These are phyloP conservation scores for Clausena lansium DNA, from an alignment of 345 rosid genomes.

Conservation along the genomic window DNA sequence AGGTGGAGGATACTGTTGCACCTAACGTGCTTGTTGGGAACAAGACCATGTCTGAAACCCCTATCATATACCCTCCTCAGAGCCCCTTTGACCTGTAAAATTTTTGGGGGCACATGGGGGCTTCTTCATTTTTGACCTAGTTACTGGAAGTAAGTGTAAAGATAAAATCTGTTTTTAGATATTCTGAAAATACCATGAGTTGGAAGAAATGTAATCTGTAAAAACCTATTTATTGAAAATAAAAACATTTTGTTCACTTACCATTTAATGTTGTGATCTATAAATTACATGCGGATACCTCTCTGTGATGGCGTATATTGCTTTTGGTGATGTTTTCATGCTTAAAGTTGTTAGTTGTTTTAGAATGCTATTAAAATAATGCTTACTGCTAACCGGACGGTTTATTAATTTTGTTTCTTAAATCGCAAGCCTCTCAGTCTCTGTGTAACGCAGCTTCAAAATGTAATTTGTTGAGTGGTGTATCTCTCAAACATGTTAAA, in stretches of 20 bases:
- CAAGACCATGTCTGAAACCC: constrained; percentile 50
- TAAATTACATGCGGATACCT: not conserved
- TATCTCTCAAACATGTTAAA: not conserved
- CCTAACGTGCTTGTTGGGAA: constrained; percentile 51
- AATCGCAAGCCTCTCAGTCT: too few species aligned
- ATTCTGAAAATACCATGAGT: not conserved
- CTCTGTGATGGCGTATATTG: not conserved
- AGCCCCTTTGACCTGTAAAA: constrained; percentile 61
- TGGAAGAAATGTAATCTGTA: constrained; percentile 10
- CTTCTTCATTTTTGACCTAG: not conserved
- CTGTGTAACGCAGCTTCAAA: too few species aligned
- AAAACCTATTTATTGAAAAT: not conserved
- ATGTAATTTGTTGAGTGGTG: too few species aligned
- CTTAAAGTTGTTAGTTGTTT: not conserved
- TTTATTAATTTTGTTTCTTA: too few species aligned
- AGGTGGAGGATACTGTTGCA: constrained; percentile 61
- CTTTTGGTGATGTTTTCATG: not conserved
- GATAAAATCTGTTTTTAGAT: not conserved
- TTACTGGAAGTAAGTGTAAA: constrained; percentile 11
- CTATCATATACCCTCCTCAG: constrained; percentile 57
- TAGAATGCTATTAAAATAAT: not conserved
- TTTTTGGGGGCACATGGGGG: not conserved
- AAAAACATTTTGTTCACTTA: not conserved
- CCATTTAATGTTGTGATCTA: not conserved
- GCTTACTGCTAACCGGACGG: too few species aligned